Percentiles rank a stretch among this genome's conserved stretches.
These are phyloP conservation scores for Alnus glutinosa DNA, from an alignment of 306 rosid species.

Conservation along the genomic window DNA sequence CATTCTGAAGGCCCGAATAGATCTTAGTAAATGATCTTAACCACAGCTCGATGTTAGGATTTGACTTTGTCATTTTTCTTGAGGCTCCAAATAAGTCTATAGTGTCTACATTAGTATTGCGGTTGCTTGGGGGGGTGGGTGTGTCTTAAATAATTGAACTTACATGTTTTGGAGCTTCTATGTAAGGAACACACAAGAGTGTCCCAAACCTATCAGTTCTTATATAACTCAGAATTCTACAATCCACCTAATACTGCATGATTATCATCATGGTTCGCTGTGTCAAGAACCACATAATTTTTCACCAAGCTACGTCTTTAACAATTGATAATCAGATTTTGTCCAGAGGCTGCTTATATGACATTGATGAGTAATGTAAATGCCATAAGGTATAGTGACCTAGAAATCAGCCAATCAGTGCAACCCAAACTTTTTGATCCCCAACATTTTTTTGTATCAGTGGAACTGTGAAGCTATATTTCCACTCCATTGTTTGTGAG, in stretches of 20 bases:
- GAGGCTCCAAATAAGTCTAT: background rate
- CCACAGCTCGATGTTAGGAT: background rate
- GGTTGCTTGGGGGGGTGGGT: no score
- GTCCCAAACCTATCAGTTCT: background rate
- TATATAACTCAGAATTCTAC: background rate
- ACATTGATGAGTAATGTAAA: background rate
- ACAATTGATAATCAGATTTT: no score
- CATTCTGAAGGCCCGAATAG: background rate
- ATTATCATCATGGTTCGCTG: background rate
- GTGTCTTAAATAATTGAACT: background rate
- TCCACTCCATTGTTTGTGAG: background rate
- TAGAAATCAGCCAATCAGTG: background rate
- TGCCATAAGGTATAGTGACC: background rate
- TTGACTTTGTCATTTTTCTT: background rate
- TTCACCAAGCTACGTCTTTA: background rate
- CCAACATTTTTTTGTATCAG: no score
- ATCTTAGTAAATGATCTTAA: background rate
- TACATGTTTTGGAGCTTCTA: background rate
- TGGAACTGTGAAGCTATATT: background rate
- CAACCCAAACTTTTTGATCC: background rate
- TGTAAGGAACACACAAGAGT: background rate
- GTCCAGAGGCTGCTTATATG: no score
- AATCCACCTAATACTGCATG: background rate
- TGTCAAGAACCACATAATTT: background rate
- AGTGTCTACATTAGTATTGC: background rate